These are phyloP conservation scores for Malus hybrid DNA, from an alignment of 331 rosid species.

Conservation along the genomic window DNA sequence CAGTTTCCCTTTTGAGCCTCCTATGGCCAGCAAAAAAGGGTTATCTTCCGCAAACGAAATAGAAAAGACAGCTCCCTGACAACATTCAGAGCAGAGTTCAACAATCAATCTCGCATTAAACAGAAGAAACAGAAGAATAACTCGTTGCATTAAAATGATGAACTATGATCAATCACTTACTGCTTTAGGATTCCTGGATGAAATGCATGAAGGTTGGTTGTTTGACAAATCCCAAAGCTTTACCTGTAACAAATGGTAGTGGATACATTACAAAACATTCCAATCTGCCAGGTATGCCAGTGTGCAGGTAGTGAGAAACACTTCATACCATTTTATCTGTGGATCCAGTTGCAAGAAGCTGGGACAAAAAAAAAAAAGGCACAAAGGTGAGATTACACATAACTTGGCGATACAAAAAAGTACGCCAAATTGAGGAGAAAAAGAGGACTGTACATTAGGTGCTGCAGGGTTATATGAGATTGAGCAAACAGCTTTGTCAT, in stretches of 20 bases:
- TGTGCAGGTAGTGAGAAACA: neutral
- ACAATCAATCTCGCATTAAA: constrained; percentile 4
- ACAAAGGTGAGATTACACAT: constrained; percentile 11
- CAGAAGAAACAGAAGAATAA: neutral
- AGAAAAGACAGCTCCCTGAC: constrained; percentile 78
- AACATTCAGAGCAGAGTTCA: constrained; percentile 13
- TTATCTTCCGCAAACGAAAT: constrained; percentile 67
- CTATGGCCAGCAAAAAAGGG: constrained; percentile 78
- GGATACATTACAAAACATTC: neutral
- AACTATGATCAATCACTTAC: constrained; percentile 32
- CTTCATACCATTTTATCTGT: constrained; percentile 63
- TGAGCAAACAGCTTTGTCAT: constrained; percentile 66
- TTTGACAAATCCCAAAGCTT: constrained; percentile 94
- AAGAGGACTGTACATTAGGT: constrained; percentile 49
- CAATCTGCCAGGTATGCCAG: neutral
- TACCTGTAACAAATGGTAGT: constrained; percentile 36
- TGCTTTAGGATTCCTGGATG: constrained; percentile 47
- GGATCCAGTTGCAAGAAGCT: constrained; percentile 77
- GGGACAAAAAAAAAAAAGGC: neutral
- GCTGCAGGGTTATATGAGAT: constrained; percentile 60
- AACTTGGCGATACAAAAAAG: neutral
- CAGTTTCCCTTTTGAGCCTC: constrained; percentile 74
- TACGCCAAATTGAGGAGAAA: neutral
- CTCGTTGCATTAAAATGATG: neutral
- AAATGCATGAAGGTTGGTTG: constrained; percentile 68